A percentile compares a stretch with the other conserved stretches of the same genome.
Evolutionary conservation across 345 rosid species (phyloP).

Genomic region (Salix suchowensis): DNA sequence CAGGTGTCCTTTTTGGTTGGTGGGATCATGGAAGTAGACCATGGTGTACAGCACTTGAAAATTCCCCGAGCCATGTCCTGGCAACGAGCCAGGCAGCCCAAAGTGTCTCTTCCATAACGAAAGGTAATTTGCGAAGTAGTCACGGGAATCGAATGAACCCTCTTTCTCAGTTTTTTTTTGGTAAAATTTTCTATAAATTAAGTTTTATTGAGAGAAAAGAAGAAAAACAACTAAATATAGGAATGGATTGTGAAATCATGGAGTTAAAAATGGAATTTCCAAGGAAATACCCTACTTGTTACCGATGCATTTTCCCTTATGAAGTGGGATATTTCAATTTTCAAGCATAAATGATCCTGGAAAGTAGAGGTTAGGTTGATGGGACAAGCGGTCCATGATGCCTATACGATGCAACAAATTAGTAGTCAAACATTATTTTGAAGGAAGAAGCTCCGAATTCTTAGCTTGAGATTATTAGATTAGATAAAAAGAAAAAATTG

Average conservation of each 20-base stretch:
- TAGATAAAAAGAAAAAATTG: neutral
- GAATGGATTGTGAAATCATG: neutral
- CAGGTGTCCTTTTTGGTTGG: neutral
- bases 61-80: neutral
- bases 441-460: neutral
- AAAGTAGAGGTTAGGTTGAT: neutral
- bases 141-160: conserved; percentile 4
- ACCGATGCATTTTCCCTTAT: neutral
- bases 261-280: neutral
- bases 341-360: neutral
- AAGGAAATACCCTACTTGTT: neutral
- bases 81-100: neutral
- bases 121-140: neutral
- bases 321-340: neutral
- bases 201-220: too few relatives aligned
- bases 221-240: too few relatives aligned
- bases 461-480: neutral
- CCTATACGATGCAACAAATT: neutral
- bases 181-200: too few relatives aligned
- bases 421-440: neutral
- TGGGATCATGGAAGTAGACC: neutral
- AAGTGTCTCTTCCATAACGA: neutral
- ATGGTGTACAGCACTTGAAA: neutral
- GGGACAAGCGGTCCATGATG: neutral
- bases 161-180: neutral